phyloP scores from a whole-genome alignment of 2,329 filamentous ascomycete genomes.

The Colletotrichum paranaense region DNA sequence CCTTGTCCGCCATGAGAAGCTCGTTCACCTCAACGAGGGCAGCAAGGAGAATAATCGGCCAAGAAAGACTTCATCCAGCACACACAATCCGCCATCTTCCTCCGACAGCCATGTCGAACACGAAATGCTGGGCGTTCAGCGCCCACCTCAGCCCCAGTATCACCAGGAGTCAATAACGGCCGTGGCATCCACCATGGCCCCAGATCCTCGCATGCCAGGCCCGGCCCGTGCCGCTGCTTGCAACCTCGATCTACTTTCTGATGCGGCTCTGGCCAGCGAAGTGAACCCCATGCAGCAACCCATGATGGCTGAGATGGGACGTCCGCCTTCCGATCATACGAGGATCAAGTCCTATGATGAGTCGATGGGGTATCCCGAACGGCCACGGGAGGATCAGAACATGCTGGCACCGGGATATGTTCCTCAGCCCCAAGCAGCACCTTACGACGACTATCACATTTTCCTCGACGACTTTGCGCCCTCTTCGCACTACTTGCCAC shows the following conservation, averaged over 20 bases:
- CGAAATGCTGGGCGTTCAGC: constrained; percentile 58
- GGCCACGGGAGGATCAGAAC: constrained; percentile 58
- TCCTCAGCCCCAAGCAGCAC: constrained; percentile 50
- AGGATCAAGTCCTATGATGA: constrained; percentile 64
- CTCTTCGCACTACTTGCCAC: constrained; percentile 66
- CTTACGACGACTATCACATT: constrained; percentile 68
- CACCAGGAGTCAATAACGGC: constrained; percentile 54
- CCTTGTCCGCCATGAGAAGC: constrained; percentile 72
- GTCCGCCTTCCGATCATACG: constrained; percentile 52
- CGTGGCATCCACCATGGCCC: constrained; percentile 52
- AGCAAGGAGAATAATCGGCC: constrained; percentile 64
- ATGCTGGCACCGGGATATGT: constrained; percentile 54
- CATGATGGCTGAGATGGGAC: constrained; percentile 58
- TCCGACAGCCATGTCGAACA: constrained; percentile 59
- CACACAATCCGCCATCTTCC: constrained; percentile 56
- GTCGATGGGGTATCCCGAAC: constrained; percentile 59
- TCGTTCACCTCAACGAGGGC: constrained; percentile 71
- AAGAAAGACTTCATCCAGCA: constrained; percentile 57
- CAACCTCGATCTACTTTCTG: constrained; percentile 69
- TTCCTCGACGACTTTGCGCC: constrained; percentile 68
- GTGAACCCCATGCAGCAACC: constrained; percentile 61
- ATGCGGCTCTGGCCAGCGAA: constrained; percentile 69
- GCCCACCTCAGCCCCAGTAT: constrained; percentile 48
- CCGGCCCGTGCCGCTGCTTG: constrained; percentile 58
- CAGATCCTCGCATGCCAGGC: constrained; percentile 56